phyloP scores from a whole-genome alignment of 352 stramenopile genomes.

The Phytophthora sojae region DNA sequence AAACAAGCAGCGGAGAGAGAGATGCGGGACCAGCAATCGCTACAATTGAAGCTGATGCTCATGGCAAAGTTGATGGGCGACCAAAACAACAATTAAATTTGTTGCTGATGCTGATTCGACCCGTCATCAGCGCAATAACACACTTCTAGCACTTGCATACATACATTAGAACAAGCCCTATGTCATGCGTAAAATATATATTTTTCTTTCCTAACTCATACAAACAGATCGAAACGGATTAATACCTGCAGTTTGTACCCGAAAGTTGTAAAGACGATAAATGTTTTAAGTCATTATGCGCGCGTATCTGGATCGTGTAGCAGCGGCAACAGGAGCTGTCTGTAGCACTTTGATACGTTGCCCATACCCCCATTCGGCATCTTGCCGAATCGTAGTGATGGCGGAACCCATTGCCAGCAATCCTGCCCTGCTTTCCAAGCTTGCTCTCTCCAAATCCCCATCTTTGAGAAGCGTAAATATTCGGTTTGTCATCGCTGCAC shows the following conservation, averaged over 20 bases:
- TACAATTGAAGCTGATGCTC: background rate
- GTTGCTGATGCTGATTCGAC: background rate
- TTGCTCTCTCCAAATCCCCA: conserved; percentile 10
- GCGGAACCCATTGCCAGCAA: conserved; percentile 3
- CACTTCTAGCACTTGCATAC: background rate
- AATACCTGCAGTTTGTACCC: background rate
- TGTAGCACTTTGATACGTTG: background rate
- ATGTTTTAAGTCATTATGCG: background rate
- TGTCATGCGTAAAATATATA: background rate
- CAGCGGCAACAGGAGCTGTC: background rate
- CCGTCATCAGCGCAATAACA: background rate
- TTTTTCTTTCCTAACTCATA: background rate
- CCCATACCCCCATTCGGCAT: background rate
- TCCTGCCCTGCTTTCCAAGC: conserved; percentile 4
- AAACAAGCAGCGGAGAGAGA: background rate
- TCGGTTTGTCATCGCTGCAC: background rate
- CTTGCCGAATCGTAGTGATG: background rate
- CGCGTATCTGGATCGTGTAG: background rate
- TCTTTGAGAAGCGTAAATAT: conserved; percentile 11
- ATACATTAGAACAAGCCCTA: background rate
- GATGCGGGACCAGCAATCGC: background rate
- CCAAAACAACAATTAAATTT: background rate
- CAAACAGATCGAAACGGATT: background rate
- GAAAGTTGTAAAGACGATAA: background rate
- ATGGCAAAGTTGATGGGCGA: background rate